Conservation (phyloP, 768 basidiomycete species). For the Boletus bicolor region DNA sequence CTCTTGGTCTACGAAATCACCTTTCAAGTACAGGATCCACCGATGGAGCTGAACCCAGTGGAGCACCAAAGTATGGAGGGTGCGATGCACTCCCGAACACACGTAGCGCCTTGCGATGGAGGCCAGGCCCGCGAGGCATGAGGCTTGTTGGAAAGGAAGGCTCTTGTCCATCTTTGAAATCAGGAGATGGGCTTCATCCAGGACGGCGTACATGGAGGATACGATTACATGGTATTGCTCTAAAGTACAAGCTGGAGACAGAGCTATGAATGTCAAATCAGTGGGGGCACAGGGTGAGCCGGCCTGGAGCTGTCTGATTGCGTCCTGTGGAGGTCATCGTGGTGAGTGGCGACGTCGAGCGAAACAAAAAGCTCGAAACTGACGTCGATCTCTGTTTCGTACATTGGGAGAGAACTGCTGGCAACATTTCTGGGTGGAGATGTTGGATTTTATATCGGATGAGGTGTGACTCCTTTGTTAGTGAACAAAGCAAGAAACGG, state of each 20-base stretch:
- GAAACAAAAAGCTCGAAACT: neutral
- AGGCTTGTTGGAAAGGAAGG: slow-evolving; percentile 21
- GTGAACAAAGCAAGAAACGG: neutral
- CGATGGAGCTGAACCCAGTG: slow-evolving; percentile 20
- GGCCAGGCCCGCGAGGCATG: slow-evolving; percentile 17
- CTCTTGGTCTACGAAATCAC: slow-evolving; percentile 21
- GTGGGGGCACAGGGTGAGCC: slow-evolving; percentile 21
- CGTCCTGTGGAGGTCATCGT: slow-evolving; percentile 8
- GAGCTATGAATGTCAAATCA: slow-evolving; percentile 20
- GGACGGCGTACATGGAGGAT: slow-evolving; percentile 18
- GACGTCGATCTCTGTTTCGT: slow-evolving; percentile 19
- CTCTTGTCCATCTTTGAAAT: slow-evolving; percentile 7
- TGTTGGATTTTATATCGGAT: neutral
- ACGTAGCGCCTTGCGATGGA: slow-evolving; percentile 6
- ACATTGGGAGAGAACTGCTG: slow-evolving; percentile 8
- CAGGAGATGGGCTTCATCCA: slow-evolving; percentile 21
- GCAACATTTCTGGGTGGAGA: neutral
- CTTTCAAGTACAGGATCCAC: slow-evolving; percentile 28
- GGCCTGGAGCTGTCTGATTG: slow-evolving; percentile 18
- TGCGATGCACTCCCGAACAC: neutral
- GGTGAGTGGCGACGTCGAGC: neutral
- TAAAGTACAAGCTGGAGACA: slow-evolving; percentile 15
- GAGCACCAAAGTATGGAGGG: slow-evolving; percentile 3
- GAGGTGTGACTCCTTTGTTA: neutral
- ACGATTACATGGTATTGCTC: slow-evolving; percentile 17